Evolutionary conservation across 148 eudicot species (phyloP), one percentile per base, ranked within the genome.

Genomic region (Rhododendron griersonianum): DNA sequence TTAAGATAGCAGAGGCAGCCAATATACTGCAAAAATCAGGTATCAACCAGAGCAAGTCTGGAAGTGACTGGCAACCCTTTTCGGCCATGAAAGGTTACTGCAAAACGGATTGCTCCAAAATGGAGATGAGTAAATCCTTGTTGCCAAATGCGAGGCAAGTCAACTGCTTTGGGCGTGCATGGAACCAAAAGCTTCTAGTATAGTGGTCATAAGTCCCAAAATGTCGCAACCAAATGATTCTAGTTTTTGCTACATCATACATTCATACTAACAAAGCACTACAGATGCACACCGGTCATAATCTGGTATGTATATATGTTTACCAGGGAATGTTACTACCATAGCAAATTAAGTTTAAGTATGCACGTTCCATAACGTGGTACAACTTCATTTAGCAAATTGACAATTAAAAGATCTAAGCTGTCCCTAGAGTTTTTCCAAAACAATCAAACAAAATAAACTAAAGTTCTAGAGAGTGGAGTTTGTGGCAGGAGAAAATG

Each of bases 141-240:
- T 35, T 35, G 37, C 37, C 37, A 35, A 35, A 35, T 35, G 37
- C 37, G 37, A 35, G 37, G 37, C 37, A 35, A 35, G 37, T 35
- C 37, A 35, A 35, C 37, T 78, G 48, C 8, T 19, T 19, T 76
- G 7, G 80, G 15, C 19, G 25, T 16, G 7, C 21, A 15, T 37
- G 78, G 18, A 79, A 79, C 59, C 81, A 79, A 79, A 79, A 11
- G 37, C 21, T 79, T 79, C 53, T n/a, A 78, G 10, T 57, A 57
- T 16, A 57, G 3, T 16, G 7, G 63, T 57, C 63, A 57, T 18
- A 19, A 4, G n/a, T 19, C 30, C 30, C 13, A n/a, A n/a, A 7
- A 63, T 63, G 71, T 11, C 9, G 13, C 28, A 63, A 8, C 71
- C 23, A 57, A 59, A 19, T 59, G 9, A 8, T 59, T 7, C n/a